Base-by-base conservation (phyloP, 257 asterid species). In the Nicotiana knightiana region DNA sequence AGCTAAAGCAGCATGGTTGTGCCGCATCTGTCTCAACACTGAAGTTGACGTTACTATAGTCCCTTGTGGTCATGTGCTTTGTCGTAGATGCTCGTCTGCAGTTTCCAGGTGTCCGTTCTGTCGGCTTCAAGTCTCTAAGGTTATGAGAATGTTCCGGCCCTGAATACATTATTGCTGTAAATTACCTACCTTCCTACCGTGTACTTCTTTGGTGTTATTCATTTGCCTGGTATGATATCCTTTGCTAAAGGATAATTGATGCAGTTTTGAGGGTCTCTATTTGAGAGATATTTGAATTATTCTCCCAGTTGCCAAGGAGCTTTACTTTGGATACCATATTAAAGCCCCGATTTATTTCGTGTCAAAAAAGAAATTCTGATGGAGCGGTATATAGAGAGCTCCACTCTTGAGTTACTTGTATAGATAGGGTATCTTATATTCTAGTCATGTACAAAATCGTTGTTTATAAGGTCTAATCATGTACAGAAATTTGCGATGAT, bases 71-170 rank as follows among this genome's bases (percentile, higher is more conserved):
- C 99, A 95, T 87, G 97, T 95, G 30, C 83, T 95, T 81, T 95
- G 99, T 65, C 91, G 92, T 57, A 87, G 96, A 85, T 95, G 99
- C 90, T 91, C 98, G 24, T 89, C 97, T 77, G 99, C 97, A 51
- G 99, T 93, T 86, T 91, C 98, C 6, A 88, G 94, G 89, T 95
- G 99, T 83, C 99, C 98, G n/a, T 95, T 93, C 89, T 95, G 99
- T 83, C 91, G 99, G 18, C 77, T 88, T 73, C 98, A 93, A 87
- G 99, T 93, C 81, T 90, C 97, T 1, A 89, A 90, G 79, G 84
- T 93, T 12, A 86, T 92, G 87, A 89, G 91, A 88, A 90, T 95
- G 82, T 95, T 90, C 87, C 92, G 98, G 68, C 98, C 99, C 51
- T 95, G 89, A 73, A 95, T 73, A 21, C 55, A 28, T 37, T 64